Evolutionary conservation across 257 asterid genomes (phyloP).

Genomic region (Datura wrightii): DNA sequence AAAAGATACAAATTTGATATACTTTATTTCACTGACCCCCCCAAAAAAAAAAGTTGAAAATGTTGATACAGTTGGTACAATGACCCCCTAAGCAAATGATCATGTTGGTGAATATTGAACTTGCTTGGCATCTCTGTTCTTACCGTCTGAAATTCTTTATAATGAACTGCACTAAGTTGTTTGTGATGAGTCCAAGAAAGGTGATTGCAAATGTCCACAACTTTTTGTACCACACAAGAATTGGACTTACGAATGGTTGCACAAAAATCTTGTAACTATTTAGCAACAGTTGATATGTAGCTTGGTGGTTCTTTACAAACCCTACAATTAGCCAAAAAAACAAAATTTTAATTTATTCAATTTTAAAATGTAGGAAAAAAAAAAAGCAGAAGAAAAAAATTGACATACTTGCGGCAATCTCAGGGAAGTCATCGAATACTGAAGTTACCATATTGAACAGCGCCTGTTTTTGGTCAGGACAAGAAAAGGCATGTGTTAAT

Average conservation of each 20-base stretch:
- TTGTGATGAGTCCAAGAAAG: conserved; percentile 44
- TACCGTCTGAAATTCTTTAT: conserved; percentile 43
- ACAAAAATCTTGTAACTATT: conserved; percentile 47
- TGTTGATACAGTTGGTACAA: conserved; percentile 37
- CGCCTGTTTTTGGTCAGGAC: conserved; percentile 42
- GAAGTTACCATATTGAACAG: conserved; percentile 57
- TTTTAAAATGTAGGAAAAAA: neutral
- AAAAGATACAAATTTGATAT: neutral
- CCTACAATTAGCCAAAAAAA: conserved; percentile 50
- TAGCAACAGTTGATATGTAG: conserved; percentile 41
- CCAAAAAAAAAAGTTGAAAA: neutral
- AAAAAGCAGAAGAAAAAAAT: neutral
- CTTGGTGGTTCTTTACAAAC: conserved; percentile 55
- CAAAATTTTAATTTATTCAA: conserved; percentile 5
- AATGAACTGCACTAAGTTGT: conserved; percentile 53
- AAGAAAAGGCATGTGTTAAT: neutral
- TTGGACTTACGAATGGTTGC: conserved; percentile 57
- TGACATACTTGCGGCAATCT: conserved; percentile 59
- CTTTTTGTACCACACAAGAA: conserved; percentile 63
- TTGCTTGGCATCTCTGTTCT: conserved; percentile 4
- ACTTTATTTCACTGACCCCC: neutral
- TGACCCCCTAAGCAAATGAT: conserved; percentile 35
- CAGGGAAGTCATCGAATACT: conserved; percentile 66
- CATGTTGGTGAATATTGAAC: conserved; percentile 27
- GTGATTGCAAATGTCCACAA: conserved; percentile 47